Evolutionary conservation across 768 basidiomycete genomes (phyloP).

Genomic region (Phylloporus sp.): DNA sequence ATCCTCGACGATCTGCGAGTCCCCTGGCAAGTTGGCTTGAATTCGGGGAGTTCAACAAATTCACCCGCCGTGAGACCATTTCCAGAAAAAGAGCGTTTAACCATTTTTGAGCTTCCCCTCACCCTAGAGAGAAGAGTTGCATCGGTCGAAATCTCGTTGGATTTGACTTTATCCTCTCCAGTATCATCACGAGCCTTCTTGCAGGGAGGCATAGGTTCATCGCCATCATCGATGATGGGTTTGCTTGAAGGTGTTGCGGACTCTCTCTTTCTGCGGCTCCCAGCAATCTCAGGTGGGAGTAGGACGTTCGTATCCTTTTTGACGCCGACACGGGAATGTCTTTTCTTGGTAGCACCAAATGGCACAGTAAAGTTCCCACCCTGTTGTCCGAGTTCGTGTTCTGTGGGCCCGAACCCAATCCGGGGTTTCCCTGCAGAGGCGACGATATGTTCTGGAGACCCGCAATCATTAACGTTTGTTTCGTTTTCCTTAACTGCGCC

Average conservation of each 20-base stretch:
- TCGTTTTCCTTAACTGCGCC: background rate
- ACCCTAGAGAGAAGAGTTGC: conserved; percentile 7
- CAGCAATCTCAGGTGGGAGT: conserved; percentile 13
- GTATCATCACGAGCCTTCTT: conserved; percentile 20
- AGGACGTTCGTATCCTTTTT: conserved; percentile 1
- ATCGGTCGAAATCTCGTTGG: background rate
- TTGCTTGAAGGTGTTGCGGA: conserved; percentile 1
- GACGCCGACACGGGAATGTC: background rate
- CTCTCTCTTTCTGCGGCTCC: conserved; percentile 28
- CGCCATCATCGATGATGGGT: conserved; percentile 7
- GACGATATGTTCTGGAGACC: background rate
- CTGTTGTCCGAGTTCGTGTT: background rate
- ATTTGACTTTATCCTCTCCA: background rate
- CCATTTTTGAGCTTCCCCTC: conserved; percentile 34
- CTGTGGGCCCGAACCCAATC: background rate
- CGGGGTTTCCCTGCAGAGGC: background rate
- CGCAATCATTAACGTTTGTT: background rate
- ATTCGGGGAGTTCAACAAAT: conserved; percentile 32
- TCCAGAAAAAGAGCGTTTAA: conserved; percentile 30
- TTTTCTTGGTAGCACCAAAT: background rate
- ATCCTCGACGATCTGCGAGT: conserved; percentile 18
- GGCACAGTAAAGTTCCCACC: background rate
- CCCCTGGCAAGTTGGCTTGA: background rate
- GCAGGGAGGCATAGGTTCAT: conserved; percentile 10
- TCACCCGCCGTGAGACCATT: conserved; percentile 17